Evolutionary conservation across 257 asterid species (phyloP).

Genomic region (Capsicum baccatum): DNA sequence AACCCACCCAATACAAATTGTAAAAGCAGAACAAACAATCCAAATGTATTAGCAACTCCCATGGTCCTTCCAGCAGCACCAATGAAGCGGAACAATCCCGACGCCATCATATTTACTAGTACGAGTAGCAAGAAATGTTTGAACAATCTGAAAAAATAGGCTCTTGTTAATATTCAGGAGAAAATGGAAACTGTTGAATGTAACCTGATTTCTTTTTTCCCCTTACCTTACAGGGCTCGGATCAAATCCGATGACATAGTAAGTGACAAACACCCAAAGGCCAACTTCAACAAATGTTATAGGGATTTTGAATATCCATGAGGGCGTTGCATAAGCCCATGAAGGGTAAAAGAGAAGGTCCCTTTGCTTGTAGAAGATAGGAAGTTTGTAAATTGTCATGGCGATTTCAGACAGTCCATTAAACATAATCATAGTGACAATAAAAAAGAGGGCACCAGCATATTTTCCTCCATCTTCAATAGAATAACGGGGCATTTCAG

Average conservation of each 20-base stretch:
- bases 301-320: slow-evolving; percentile 50
- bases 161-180: neutral
- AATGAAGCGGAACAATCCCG: slow-evolving; percentile 60
- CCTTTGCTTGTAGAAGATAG: slow-evolving; percentile 58
- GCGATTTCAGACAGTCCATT: slow-evolving; percentile 49
- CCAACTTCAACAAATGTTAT: slow-evolving; percentile 44
- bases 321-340: slow-evolving; percentile 51
- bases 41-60: slow-evolving; percentile 68
- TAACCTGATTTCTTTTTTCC: neutral
- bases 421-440: slow-evolving; percentile 36
- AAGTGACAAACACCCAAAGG: slow-evolving; percentile 47
- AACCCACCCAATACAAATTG: slow-evolving; percentile 67
- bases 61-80: slow-evolving; percentile 69
- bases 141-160: slow-evolving; percentile 44
- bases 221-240: slow-evolving; percentile 60
- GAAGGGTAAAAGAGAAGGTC: slow-evolving; percentile 50
- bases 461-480: slow-evolving; percentile 38
- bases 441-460: slow-evolving; percentile 39
- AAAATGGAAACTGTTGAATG: neutral
- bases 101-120: slow-evolving; percentile 45
- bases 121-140: slow-evolving; percentile 60
- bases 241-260: slow-evolving; percentile 68
- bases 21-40: slow-evolving; percentile 55
- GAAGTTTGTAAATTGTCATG: slow-evolving; percentile 50
- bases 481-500: slow-evolving; percentile 41